Conservation (phyloP, 495 filamentous ascomycete species). For the Penicillium soppii region DNA sequence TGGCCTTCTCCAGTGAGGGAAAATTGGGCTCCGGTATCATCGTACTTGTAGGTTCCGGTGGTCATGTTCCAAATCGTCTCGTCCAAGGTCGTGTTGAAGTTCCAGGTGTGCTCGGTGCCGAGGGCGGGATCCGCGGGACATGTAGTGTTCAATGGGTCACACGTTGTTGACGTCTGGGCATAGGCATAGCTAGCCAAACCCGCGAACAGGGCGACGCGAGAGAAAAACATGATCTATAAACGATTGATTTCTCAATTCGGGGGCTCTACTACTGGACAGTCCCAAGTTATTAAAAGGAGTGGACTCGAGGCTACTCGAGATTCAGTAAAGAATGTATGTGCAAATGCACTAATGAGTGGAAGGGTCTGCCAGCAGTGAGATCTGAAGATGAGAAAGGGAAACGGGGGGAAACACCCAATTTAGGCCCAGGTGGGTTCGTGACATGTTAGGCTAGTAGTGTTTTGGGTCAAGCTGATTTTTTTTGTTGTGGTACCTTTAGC, state of each 20-base stretch:
- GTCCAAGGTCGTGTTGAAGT: conserved; percentile 59
- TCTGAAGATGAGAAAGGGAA: not conserved
- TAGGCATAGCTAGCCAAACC: conserved; percentile 27
- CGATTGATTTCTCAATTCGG: not conserved
- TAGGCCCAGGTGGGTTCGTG: conserved; percentile 11
- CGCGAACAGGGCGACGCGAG: conserved; percentile 22
- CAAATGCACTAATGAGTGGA: conserved; percentile 32
- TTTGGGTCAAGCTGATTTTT: conserved; percentile 8
- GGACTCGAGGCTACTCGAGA: conserved; percentile 18
- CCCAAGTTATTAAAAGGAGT: conserved; percentile 13
- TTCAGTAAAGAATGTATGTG: conserved; percentile 37
- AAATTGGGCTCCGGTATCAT: conserved; percentile 63
- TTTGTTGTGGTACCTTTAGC: conserved; percentile 2
- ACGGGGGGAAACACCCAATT: conserved; percentile 13
- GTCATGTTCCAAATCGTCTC: conserved; percentile 62
- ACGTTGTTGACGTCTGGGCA: conserved; percentile 55
- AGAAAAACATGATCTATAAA: conserved; percentile 23
- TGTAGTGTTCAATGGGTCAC: conserved; percentile 61
- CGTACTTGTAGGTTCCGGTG: conserved; percentile 55
- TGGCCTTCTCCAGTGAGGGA: conserved; percentile 64
- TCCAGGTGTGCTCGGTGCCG: conserved; percentile 57
- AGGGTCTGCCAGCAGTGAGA: conserved; percentile 16
- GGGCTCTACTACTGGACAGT: conserved; percentile 5
- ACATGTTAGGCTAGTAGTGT: conserved; percentile 14
- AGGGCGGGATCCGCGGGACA: conserved; percentile 71